Evolutionary conservation across 1,139 yeast species (phyloP).

Genomic region (Pneumocystis murina): DNA sequence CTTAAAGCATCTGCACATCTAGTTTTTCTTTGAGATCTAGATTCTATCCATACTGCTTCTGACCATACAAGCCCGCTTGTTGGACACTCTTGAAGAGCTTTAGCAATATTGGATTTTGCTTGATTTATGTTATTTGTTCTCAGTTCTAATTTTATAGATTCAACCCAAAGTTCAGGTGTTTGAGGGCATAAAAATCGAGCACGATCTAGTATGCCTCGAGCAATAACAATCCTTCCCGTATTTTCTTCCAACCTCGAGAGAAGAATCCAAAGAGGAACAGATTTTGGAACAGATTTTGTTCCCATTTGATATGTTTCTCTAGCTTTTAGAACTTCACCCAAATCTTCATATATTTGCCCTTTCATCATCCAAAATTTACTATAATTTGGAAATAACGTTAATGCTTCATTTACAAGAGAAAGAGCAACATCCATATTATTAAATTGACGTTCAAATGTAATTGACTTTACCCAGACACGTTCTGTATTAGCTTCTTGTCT

Average conservation of each 20-base stretch:
- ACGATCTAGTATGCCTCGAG: slow-evolving; percentile 59
- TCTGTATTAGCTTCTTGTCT: slow-evolving; percentile 27
- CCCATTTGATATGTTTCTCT: slow-evolving; percentile 38
- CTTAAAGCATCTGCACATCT: slow-evolving; percentile 59
- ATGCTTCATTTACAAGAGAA: slow-evolving; percentile 30
- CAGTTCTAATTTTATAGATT: slow-evolving; percentile 45
- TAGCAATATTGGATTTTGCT: slow-evolving; percentile 42
- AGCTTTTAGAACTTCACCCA: slow-evolving; percentile 28
- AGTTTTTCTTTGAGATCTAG: slow-evolving; percentile 40
- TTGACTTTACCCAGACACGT: slow-evolving; percentile 49
- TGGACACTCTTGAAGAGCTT: slow-evolving; percentile 49
- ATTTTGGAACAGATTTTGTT: slow-evolving; percentile 33
- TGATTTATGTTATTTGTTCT: slow-evolving; percentile 35
- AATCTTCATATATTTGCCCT: slow-evolving; percentile 36
- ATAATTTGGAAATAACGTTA: slow-evolving; percentile 33
- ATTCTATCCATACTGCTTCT: slow-evolving; percentile 37
- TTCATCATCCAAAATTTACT: slow-evolving; percentile 44
- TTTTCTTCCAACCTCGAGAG: slow-evolving; percentile 38
- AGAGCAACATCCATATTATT: slow-evolving; percentile 26
- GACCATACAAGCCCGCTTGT: slow-evolving; percentile 49
- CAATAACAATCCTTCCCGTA: slow-evolving; percentile 34
- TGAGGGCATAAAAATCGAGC: slow-evolving; percentile 43
- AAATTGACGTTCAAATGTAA: slow-evolving; percentile 38
- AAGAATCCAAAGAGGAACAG: slow-evolving; percentile 40
- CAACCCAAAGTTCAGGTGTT: slow-evolving; percentile 41